Percentiles rank a stretch among this genome's conserved stretches.
These are phyloP conservation scores for Delonix regia DNA, from an alignment of 306 rosid species.

Conservation along the genomic window DNA sequence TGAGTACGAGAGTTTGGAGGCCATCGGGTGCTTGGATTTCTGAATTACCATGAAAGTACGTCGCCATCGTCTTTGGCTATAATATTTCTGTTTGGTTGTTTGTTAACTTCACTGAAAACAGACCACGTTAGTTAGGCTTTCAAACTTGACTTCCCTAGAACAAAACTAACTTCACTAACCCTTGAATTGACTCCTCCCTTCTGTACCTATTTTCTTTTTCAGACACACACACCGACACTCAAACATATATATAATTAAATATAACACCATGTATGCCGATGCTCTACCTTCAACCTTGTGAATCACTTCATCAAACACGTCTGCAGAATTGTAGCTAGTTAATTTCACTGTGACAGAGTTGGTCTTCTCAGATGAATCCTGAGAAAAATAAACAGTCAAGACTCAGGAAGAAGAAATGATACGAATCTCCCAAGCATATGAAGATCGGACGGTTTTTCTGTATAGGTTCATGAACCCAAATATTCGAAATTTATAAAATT, in stretches of 20 bases:
- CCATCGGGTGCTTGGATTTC: constrained; percentile 86
- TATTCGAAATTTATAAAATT: neutral
- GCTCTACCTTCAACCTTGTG: constrained; percentile 33
- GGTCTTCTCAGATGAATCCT: constrained; percentile 30
- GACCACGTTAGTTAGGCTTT: constrained; percentile 47
- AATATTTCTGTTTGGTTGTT: constrained; percentile 25
- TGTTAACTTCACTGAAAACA: constrained; percentile 57
- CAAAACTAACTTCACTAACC: neutral
- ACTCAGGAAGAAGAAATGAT: constrained; percentile 4
- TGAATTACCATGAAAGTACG: constrained; percentile 89
- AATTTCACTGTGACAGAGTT: neutral
- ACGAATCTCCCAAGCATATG: constrained; percentile 13
- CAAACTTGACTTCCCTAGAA: constrained; percentile 38
- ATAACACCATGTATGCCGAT: neutral
- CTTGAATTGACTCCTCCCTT: neutral
- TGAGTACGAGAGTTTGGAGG: constrained; percentile 85
- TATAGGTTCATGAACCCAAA: neutral
- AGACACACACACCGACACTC: neutral
- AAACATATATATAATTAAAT: neutral
- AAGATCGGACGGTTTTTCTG: neutral
- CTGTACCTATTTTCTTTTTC: neutral
- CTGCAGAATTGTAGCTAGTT: constrained; percentile 24
- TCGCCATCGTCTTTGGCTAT: constrained; percentile 72
- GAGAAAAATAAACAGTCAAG: constrained; percentile 32
- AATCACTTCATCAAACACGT: constrained; percentile 55